phyloP scores from a whole-genome alignment of 1,284 basidiomycete genomes.

The Anthracocystis setariae region DNA sequence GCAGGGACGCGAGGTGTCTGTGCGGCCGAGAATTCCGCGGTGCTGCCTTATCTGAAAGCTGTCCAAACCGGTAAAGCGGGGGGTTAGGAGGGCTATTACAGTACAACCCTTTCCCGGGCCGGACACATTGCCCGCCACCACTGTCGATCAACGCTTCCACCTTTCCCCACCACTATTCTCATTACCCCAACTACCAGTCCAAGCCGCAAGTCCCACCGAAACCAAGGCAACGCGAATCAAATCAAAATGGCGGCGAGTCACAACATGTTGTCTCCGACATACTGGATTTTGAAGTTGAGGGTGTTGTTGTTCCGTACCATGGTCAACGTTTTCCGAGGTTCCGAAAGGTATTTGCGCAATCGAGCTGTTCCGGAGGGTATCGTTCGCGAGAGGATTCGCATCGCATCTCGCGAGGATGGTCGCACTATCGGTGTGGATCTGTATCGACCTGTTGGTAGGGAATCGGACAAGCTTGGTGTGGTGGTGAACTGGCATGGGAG shows the following conservation, averaged over 20 bases:
- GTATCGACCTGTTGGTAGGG: conserved; percentile 26
- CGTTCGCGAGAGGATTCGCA: conserved; percentile 21
- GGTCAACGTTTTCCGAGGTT: conserved; percentile 24
- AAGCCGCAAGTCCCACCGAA: too few species aligned
- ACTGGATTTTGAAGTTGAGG: conserved; percentile 37
- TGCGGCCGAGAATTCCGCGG: too few species aligned
- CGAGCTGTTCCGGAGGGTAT: conserved; percentile 14
- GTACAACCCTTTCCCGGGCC: too few species aligned
- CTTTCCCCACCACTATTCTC: too few species aligned
- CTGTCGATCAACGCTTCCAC: too few species aligned
- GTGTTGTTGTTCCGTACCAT: conserved; percentile 15
- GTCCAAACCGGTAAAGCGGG: too few species aligned
- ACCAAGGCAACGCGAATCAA: too few species aligned
- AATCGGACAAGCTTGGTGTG: conserved; percentile 23
- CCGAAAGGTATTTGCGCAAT: conserved; percentile 25
- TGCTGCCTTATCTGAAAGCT: too few species aligned
- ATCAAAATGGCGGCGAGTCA: conserved; percentile 9
- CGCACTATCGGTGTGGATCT: conserved; percentile 37
- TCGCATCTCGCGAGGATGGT: conserved; percentile 38
- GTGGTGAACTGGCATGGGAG: conserved; percentile 47
- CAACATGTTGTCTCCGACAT: conserved; percentile 35
- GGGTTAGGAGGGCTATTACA: too few species aligned
- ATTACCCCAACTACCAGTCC: too few species aligned
- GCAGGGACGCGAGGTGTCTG: too few species aligned
- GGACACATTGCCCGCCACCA: too few species aligned